These are phyloP conservation scores for Ulota crispa DNA, from an alignment of 225 moss, liverwort and hornwort species.

Conservation along the genomic window DNA sequence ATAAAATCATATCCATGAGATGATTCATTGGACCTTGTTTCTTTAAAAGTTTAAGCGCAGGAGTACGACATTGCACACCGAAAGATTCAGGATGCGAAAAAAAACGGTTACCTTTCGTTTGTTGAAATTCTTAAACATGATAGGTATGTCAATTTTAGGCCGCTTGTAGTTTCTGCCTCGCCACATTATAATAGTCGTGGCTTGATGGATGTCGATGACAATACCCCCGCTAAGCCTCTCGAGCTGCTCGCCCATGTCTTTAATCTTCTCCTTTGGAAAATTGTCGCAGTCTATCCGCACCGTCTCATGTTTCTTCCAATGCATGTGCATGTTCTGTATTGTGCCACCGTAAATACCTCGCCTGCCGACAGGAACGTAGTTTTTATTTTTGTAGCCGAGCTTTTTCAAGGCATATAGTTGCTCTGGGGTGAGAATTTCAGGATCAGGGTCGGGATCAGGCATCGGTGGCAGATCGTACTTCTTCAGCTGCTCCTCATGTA, in stretches of 20 bases:
- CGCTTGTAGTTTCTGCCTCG: constrained; percentile 92
- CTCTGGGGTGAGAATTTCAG: constrained; percentile 83
- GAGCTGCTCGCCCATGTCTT: constrained; percentile 81
- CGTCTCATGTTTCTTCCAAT: constrained; percentile 99
- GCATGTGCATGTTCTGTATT: constrained; percentile 96
- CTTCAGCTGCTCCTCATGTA: constrained; percentile 72
- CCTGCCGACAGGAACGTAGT: constrained; percentile 93
- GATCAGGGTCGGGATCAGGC: constrained; percentile 82
- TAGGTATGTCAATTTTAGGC: constrained; percentile 85
- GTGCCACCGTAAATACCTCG: constrained; percentile 97
- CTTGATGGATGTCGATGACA: constrained; percentile 90
- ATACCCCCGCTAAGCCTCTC: constrained; percentile 87
- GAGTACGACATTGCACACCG: background rate
- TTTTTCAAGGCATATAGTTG: constrained; percentile 86
- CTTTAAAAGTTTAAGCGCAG: background rate
- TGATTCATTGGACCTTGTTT: background rate
- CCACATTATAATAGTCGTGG: constrained; percentile 87
- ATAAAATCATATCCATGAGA: background rate
- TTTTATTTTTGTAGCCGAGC: constrained; percentile 95
- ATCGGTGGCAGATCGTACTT: constrained; percentile 81
- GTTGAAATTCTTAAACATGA: constrained; percentile 82
- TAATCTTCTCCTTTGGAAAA: constrained; percentile 76
- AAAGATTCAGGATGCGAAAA: background rate
- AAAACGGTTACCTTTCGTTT: constrained; percentile 74
- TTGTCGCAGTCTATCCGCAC: constrained; percentile 89